These are phyloP conservation scores for Ulota crispa DNA, from an alignment of 225 moss, liverwort and hornwort species.

Conservation along the genomic window DNA sequence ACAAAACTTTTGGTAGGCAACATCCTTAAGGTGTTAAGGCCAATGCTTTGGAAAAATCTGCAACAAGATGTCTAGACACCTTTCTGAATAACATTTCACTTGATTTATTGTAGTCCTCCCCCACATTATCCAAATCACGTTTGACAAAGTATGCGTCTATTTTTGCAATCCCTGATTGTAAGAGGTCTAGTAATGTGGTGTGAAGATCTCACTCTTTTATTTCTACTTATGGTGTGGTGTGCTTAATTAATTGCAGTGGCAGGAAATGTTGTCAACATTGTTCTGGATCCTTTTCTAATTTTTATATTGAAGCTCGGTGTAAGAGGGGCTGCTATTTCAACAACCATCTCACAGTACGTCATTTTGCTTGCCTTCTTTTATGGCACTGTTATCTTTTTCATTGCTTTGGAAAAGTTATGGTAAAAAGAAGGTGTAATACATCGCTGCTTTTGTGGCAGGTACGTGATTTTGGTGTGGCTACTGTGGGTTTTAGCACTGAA, in stretches of 20 bases:
- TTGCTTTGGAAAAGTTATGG: background rate
- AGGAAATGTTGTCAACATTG: constrained; percentile 66
- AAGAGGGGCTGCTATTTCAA: constrained; percentile 71
- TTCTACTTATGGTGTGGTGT: background rate
- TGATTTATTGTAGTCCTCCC: no score
- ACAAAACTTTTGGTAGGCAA: no score
- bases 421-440: background rate
- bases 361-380: background rate
- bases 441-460: constrained; percentile 43
- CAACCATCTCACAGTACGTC: constrained; percentile 72
- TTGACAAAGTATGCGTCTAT: no score
- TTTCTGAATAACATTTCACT: no score
- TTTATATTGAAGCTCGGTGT: constrained; percentile 64
- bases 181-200: background rate
- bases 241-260: constrained; percentile 47
- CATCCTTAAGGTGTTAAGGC: no score
- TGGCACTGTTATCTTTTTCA: background rate
- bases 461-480: constrained; percentile 58
- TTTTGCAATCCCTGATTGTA: no score
- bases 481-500: constrained; percentile 57
- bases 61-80: no score
- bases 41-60: no score
- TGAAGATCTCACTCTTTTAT: background rate
- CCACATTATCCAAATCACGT: no score
- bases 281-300: constrained; percentile 68